Conservation (phyloP, 441 rosid species). For the Pelargonium exstipulatum region DNA sequence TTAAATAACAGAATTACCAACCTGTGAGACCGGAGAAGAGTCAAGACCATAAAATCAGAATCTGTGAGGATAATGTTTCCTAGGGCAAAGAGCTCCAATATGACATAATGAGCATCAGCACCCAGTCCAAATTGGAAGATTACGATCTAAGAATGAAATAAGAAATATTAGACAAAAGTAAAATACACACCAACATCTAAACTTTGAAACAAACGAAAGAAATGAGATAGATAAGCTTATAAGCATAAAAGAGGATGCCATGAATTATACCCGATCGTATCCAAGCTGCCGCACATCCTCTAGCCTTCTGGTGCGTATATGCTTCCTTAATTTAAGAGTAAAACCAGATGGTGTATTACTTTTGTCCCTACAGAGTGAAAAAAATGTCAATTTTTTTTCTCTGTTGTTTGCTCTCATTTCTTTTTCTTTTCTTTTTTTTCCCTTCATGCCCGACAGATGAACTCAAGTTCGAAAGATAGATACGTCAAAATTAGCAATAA, state of each 20-base stretch:
- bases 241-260: neutral
- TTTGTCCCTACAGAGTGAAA: slow-evolving; percentile 57
- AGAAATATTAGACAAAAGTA: slow-evolving; percentile 7
- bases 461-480: neutral
- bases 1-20: slow-evolving; percentile 24
- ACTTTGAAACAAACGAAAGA: neutral
- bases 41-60: slow-evolving; percentile 74
- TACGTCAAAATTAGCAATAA: neutral
- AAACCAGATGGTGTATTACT: slow-evolving; percentile 97
- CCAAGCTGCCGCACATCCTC: slow-evolving; percentile 98
- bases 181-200: neutral
- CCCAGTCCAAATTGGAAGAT: slow-evolving; percentile 94
- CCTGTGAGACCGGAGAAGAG: slow-evolving; percentile 98
- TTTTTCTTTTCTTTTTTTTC: neutral
- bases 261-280: slow-evolving; percentile 70
- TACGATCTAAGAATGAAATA: slow-evolving; percentile 49
- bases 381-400: neutral
- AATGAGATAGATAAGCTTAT: neutral
- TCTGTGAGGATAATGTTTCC: slow-evolving; percentile 93
- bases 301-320: slow-evolving; percentile 86
- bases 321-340: slow-evolving; percentile 87
- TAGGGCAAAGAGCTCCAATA: slow-evolving; percentile 94
- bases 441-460: neutral
- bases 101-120: slow-evolving; percentile 75
- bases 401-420: neutral